Base-by-base conservation (phyloP, 345 rosid species). In the Eutrema yunnanense region DNA sequence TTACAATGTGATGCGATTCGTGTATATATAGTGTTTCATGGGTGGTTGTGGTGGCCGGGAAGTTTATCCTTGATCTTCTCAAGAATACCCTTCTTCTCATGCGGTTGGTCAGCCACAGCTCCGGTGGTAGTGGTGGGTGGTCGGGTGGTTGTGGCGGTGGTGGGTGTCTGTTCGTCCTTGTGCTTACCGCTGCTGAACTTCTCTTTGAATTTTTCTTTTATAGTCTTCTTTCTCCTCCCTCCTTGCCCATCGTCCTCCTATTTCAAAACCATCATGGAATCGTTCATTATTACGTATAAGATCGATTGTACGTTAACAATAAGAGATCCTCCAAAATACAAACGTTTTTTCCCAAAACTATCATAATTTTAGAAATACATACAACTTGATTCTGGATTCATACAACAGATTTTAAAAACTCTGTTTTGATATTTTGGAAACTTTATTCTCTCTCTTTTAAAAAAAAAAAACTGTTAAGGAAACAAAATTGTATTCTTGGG, bases 21-120 rank as follows among this genome's bases (percentile, higher is more conserved):
- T 22, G 26, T 22, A 22, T 19, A 19, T 19, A 22, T 22, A 22
- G 26, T 16, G 33, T 40, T 22, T 74, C 73, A 74, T n/a, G 75
- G 61, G 22, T 76, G 71, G 80, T 7, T 65, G 36, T 79, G 84
- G 61, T 84, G 87, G 30, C 96, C 96, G 1, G 92, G 94, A 32
- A 93, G 77, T 27, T 85, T 90, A 9, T 85, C 96, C 70, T 89
- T 89, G 53, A 90, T 90, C 83, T 90, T 90, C 82, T 93, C 96
- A 44, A 84, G 70, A 53, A 89, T 4, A 40, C 88, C 77, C 72
- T 84, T 90, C 90, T 84, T 90, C 86, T 86, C 90, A 46, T 84
- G 91, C 4, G 69, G 57, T 4, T 75, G 82, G 11, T 62, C 69
- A 4, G 3, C 68, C 6, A 49, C 43, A 4, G 63, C 13, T 3